Conservation (phyloP, 75 land plant species). For the Pinus tabuliformis region DNA sequence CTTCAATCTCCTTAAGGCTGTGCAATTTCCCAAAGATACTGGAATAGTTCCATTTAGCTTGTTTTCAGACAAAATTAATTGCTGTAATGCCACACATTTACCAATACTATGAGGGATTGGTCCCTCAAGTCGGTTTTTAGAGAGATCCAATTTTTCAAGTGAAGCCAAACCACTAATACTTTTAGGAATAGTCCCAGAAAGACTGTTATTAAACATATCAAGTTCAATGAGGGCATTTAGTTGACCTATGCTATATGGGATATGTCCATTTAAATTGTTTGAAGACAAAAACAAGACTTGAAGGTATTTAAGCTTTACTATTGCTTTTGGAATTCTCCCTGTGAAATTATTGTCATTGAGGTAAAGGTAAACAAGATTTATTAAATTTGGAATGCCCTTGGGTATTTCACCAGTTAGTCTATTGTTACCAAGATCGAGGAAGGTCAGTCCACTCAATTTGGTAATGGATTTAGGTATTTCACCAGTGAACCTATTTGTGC, state of each 20-base stretch:
- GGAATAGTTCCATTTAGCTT: slow-evolving; percentile 14
- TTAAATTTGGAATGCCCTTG: no score
- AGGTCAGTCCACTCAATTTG: no score
- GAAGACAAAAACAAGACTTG: slow-evolving; percentile 34
- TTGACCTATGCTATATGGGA: slow-evolving; percentile 23
- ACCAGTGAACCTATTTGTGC: no score
- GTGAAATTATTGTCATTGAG: no score
- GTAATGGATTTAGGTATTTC: no score
- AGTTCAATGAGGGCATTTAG: slow-evolving; percentile 12
- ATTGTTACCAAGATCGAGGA: slow-evolving; percentile 19
- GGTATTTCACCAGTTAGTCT: slow-evolving; percentile 42
- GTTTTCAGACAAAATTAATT: slow-evolving; percentile 7
- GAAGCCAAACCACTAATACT: slow-evolving; percentile 5
- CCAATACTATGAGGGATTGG: slow-evolving; percentile 12
- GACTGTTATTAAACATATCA: slow-evolving; percentile 9
- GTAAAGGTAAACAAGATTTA: no score
- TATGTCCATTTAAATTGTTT: slow-evolving; percentile 47
- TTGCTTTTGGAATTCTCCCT: no score
- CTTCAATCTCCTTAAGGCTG: not conserved
- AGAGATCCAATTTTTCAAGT: slow-evolving; percentile 18
- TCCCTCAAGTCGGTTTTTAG: slow-evolving; percentile 15
- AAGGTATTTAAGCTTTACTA: no score
- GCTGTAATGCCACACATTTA: slow-evolving; percentile 8
- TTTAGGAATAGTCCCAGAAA: slow-evolving; percentile 15
- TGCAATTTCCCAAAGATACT: not conserved